Evolutionary conservation across 2,329 filamentous ascomycete species (phyloP).

Genomic region (Penicillium sumatraense): DNA sequence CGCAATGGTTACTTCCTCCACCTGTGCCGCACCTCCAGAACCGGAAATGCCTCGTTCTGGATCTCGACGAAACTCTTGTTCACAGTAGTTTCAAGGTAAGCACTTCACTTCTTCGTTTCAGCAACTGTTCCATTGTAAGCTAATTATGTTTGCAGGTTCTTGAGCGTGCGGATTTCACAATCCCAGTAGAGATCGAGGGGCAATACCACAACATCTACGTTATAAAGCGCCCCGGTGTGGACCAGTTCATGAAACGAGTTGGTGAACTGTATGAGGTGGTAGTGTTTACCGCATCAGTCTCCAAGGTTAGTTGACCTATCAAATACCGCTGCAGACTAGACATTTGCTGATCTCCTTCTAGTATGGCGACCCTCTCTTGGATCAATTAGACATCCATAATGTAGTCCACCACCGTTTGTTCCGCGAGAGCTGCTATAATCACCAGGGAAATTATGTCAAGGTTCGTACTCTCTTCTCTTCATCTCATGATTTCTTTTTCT

Average conservation of each 20-base stretch:
- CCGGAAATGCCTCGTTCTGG: conserved; percentile 91
- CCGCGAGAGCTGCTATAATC: conserved; percentile 98
- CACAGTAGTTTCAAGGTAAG: conserved; percentile 98
- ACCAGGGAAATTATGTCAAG: conserved; percentile 99
- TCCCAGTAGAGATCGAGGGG: conserved; percentile 97
- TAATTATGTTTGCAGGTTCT: conserved; percentile 69
- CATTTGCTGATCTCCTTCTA: conserved; percentile 40
- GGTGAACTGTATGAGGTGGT: conserved; percentile 98
- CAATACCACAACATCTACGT: conserved; percentile 99
- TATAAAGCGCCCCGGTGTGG: conserved; percentile 97
- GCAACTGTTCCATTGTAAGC: conserved; percentile 17
- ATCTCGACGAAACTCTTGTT: conserved; percentile 94
- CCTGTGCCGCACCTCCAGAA: conserved; percentile 78
- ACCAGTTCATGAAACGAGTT: conserved; percentile 98
- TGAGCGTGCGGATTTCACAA: conserved; percentile 97
- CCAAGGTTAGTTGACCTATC: conserved; percentile 69
- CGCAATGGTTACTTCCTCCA: conserved; percentile 79
- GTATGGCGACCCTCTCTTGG: conserved; percentile 95
- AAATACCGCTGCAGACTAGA: neutral
- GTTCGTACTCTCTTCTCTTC: conserved; percentile 31
- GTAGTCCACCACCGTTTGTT: conserved; percentile 96
- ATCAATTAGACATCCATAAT: conserved; percentile 95
- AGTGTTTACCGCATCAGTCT: conserved; percentile 97
- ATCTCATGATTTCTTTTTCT: conserved; percentile 16
- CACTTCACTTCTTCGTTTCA: neutral